These are phyloP conservation scores for Cryptosporidium muris DNA, from an alignment of 169 alveolate genomes.

Conservation along the genomic window DNA sequence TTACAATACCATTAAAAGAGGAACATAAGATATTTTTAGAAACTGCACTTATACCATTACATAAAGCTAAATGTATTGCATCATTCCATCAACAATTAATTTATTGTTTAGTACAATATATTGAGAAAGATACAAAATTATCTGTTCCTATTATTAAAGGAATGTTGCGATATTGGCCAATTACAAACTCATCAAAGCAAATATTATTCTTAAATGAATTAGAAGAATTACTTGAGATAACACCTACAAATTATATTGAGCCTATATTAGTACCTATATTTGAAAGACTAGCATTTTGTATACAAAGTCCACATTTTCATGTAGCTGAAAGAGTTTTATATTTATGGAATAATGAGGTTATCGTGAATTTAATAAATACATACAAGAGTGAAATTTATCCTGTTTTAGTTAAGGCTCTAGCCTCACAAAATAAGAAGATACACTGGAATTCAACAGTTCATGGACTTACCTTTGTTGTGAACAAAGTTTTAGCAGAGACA, in stretches of 20 bases:
- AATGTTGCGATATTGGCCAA: slow-evolving; percentile 96
- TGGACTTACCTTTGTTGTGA: slow-evolving; percentile 74
- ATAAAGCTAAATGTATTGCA: slow-evolving; percentile 91
- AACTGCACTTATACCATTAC: slow-evolving; percentile 94
- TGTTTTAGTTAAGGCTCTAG: slow-evolving; percentile 75
- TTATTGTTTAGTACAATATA: slow-evolving; percentile 93
- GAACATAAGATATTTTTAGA: slow-evolving; percentile 96
- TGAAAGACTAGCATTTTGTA: slow-evolving; percentile 78
- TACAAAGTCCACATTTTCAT: slow-evolving; percentile 81
- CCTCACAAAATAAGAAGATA: slow-evolving; percentile 70
- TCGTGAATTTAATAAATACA: slow-evolving; percentile 82
- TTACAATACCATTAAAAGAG: slow-evolving; percentile 96
- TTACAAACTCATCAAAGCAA: slow-evolving; percentile 93
- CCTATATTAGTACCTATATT: slow-evolving; percentile 80
- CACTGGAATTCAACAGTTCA: slow-evolving; percentile 82
- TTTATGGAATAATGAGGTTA: slow-evolving; percentile 89
- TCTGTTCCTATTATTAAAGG: slow-evolving; percentile 92
- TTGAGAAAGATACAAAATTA: slow-evolving; percentile 94
- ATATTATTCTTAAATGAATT: slow-evolving; percentile 93
- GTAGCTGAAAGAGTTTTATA: slow-evolving; percentile 92
- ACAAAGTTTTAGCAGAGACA: slow-evolving; percentile 74
- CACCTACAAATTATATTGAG: slow-evolving; percentile 85
- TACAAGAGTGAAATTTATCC: slow-evolving; percentile 82
- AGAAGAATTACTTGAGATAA: slow-evolving; percentile 89
- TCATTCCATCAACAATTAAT: slow-evolving; percentile 93